Evolutionary conservation across 495 filamentous ascomycete genomes (phyloP), one percentile per base, ranked within the genome.

Genomic region (Penicillium atrosanguineum): DNA sequence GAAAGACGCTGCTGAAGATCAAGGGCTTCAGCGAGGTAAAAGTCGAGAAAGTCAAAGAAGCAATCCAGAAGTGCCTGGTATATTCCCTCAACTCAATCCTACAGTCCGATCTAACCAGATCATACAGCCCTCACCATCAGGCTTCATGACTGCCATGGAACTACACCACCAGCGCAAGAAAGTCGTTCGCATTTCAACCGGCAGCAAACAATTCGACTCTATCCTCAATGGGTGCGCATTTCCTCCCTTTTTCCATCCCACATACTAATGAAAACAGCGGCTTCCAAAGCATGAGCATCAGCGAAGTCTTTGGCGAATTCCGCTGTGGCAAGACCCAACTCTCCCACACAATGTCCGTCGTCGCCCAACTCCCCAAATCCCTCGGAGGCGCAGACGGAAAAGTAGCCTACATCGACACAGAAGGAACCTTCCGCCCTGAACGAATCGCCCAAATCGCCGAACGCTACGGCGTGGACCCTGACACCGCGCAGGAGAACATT

Each of bases 1-100:
- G 84, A 36, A 83, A 78, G 55, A 84, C 75, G 26, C 75, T 91
- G 29, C 67, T 86, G 50, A 90, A 87, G 64, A 88, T 91, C 65
- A 89, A 87, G 63, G 88, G 88, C 7, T 90, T 91, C 69, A 89
- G 86, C 49, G 88, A 91, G 62, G 77, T 85, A 61, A 91, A 90
- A 68, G 88, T 90, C 12, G 88, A 90, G 52, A 91, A 90, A 64
- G 76, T 91, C 64, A 91, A 90, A 62, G 88, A 91, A 57, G 88
- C 88, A 19, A 79, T 86, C 37, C 74, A 78, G 53, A 91, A 91
- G 61, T 85, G 85, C 53, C 72, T 85, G 61, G 87, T 89, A 69
- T 14, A 31, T 7, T n/a, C 8, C 8, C 11, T 6, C 20, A 39
- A 31, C 4, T 26, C 9, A 44, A 25, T 7, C 20, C 1, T 16